Percentiles rank a stretch among this genome's conserved stretches.
phyloP scores from a whole-genome alignment of 176 grass and related monocot genomes.

The Musa beccarii region DNA sequence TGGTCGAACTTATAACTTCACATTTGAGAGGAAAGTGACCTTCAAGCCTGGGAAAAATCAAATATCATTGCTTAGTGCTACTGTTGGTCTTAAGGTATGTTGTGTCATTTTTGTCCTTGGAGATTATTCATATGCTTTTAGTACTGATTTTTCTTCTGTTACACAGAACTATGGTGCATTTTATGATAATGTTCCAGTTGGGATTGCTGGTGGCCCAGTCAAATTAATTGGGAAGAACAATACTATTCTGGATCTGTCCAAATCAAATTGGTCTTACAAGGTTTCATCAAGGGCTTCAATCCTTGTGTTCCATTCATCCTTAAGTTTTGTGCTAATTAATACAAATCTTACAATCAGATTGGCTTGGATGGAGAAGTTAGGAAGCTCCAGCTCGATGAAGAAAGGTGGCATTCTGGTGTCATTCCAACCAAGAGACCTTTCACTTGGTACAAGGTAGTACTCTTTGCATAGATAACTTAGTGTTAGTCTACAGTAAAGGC shows the following conservation, averaged over 20 bases:
- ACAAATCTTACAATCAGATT: conserved; percentile 7
- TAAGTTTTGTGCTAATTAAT: neutral
- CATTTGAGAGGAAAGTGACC: conserved; percentile 12
- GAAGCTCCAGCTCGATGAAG: conserved; percentile 31
- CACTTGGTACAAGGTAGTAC: conserved; percentile 78
- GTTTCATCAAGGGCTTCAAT: neutral
- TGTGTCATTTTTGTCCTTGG: neutral
- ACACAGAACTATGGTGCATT: conserved; percentile 27
- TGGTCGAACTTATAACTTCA: conserved; percentile 18
- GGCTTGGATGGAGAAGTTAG: conserved; percentile 49
- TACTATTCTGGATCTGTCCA: conserved; percentile 32
- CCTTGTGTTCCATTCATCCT: neutral
- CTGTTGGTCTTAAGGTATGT: conserved; percentile 58
- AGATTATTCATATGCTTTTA: neutral
- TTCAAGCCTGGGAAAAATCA: conserved; percentile 31
- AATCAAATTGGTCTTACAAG: conserved; percentile 56
- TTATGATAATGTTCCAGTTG: conserved; percentile 24
- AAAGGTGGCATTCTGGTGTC: conserved; percentile 29
- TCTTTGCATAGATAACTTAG: neutral
- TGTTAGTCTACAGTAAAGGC: neutral
- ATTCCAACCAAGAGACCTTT: conserved; percentile 46
- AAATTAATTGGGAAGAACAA: conserved; percentile 9
- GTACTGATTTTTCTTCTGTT: neutral
- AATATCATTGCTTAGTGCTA: conserved; percentile 52
- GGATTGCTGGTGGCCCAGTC: conserved; percentile 26